Evolutionary conservation across 176 grass and related monocot genomes (phyloP), one percentile per base, ranked within the genome.

Genomic region (Pontederia paniculata): DNA sequence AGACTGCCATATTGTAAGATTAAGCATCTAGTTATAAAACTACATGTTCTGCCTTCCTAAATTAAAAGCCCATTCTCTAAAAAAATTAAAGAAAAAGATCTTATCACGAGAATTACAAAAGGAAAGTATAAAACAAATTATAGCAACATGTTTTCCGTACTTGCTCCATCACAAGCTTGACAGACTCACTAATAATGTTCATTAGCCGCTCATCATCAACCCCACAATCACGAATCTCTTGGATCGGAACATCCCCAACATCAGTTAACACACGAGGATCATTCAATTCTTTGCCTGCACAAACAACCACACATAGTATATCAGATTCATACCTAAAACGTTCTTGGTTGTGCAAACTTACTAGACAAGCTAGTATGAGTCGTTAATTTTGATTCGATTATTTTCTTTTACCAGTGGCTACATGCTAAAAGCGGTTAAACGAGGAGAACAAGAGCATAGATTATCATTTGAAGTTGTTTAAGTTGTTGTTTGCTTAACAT

Each of bases 191-290:
- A 44, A 97, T 78, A 53, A 97, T 76, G 63, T 79, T 66, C 93
- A 97, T 97, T 48, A 97, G 69, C 57, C 77, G 82, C n/a, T 84
- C 71, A 88, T 97, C 86, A 70, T 97, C 86, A 1, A 90, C 74
- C 0, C 83, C 86, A 63, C 86, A 90, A 62, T 97, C 93, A 69
- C 93, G 82, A 57, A 97, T 87, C 65, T 97, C 93, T 90, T 97
- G 93, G 37, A 97, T 84, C 5, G 93, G 93, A 21, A 97, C 73
- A 74, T 97, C 93, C 12, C 93, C 86, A 81, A 97, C 93, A 79
- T 97, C 93, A 69, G 86, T 90, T 61, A 97, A 65, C 52, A 97
- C 93, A 42, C 83, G 77, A 51, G 93, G 93, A 80, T 97, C 93
- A 68, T 90, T 84, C 23, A 97, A 68, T 73, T 97, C 93, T 67